Evolutionary conservation across 768 basidiomycete genomes (phyloP), one percentile per base, ranked within the genome.

Genomic region (Tricholoma hemisulphureum): DNA sequence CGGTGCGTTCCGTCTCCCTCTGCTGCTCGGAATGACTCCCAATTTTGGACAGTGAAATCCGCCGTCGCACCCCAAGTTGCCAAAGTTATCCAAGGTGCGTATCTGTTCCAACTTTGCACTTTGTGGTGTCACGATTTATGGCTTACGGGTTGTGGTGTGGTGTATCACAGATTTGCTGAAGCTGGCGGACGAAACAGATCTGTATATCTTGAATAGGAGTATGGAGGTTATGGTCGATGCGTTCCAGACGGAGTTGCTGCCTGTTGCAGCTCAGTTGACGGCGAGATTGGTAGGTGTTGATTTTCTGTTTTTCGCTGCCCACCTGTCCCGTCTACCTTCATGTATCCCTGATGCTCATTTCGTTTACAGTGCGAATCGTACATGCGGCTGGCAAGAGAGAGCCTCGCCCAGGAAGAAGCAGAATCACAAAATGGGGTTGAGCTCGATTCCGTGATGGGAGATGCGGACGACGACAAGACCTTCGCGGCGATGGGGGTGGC

Each of bases 171-270:
- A 90, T 68, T 77, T 95, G n/a, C 81, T 95, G 64, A 92, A 91
- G 69, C 79, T 96, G 43, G 86, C 90, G n/a, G 90, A 94, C 68
- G 91, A 95, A 72, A 93, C 91, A 45, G 93, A 95, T 69, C 75
- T 96, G 43, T 93, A 95, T 68, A 81, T 91, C 49, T 78, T 95
- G 55, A 93, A 91, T 66, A 79, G 77, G 59, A 83, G 88, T 65
- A 92, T 93, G 87, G 89, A 93, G 65, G 83, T 84, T 23, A 87
- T 95, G 83, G 93, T 95, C 14, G 85, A 92, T 62, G 82, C 83
- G 39, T 96, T 91, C 82, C 86, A 90, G 66, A 83, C 83, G 4
- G 90, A 95, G 75, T 76, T 96, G 5, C 75, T 93, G 4, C 93
- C 93, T 5, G 93, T 95, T 39, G 90, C 92, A 14, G 86, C 86